phyloP scores from a whole-genome alignment of 352 stramenopile genomes.

The Phytophthora pistaciae region DNA sequence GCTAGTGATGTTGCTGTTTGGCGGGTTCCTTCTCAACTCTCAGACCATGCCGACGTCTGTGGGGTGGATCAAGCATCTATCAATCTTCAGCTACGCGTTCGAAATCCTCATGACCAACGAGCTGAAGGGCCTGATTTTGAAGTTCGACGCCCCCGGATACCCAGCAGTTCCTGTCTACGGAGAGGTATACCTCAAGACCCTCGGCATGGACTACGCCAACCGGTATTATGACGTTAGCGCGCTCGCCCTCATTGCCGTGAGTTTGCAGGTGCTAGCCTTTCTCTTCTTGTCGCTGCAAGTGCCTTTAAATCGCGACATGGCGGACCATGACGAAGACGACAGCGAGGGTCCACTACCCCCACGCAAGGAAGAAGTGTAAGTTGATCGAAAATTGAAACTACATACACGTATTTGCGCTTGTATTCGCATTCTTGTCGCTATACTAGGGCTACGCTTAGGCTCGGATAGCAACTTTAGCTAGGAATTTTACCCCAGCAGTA shows the following conservation, averaged over 20 bases:
- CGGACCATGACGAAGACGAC: neutral
- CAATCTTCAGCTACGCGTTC: slow-evolving; percentile 85
- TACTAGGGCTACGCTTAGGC: too few species aligned
- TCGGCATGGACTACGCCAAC: slow-evolving; percentile 78
- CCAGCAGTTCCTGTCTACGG: slow-evolving; percentile 72
- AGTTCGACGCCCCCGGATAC: slow-evolving; percentile 76
- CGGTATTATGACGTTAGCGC: slow-evolving; percentile 66
- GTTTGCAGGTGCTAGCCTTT: slow-evolving; percentile 59
- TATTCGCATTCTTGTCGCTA: too few species aligned
- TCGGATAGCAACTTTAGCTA: too few species aligned
- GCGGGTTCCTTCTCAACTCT: slow-evolving; percentile 80
- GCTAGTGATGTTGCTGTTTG: slow-evolving; percentile 80
- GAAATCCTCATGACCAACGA: slow-evolving; percentile 87
- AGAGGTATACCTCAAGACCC: slow-evolving; percentile 79
- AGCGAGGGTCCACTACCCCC: neutral
- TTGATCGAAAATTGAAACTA: neutral
- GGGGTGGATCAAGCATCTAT: slow-evolving; percentile 74
- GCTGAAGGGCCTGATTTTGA: slow-evolving; percentile 70
- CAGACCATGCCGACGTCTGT: slow-evolving; percentile 70
- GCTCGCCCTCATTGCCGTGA: slow-evolving; percentile 51
- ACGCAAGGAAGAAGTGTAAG: neutral
- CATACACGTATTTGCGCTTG: too few species aligned
- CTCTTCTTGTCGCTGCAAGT: slow-evolving; percentile 72
- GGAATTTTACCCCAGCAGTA: too few species aligned
- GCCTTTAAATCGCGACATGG: slow-evolving; percentile 52